Percentiles rank a stretch among this genome's conserved stretches.
Evolutionary conservation across 78 protist genomes (phyloP).

Genomic region (Chrysochromulina parva): DNA sequence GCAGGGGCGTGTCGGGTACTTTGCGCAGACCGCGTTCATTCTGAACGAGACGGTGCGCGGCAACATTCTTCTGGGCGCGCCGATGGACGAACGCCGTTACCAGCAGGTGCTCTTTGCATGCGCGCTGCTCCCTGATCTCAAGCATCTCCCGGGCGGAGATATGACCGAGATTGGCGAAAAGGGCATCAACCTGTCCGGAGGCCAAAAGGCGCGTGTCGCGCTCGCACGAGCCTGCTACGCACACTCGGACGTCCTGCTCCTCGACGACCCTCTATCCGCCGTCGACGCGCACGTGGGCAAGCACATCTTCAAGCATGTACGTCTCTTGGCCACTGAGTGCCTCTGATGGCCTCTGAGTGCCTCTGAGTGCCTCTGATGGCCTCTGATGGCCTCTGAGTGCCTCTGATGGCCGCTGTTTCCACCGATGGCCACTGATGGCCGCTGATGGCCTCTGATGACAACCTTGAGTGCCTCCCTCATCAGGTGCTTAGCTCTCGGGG

Average conservation of each 20-base stretch:
- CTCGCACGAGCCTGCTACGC: slow-evolving; percentile 94
- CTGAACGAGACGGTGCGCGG: neutral
- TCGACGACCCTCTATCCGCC: slow-evolving; percentile 85
- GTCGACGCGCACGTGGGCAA: slow-evolving; percentile 83
- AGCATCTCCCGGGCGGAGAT: slow-evolving; percentile 62
- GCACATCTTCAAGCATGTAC: neutral
- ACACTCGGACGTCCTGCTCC: slow-evolving; percentile 50
- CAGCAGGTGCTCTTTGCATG: slow-evolving; percentile 21
- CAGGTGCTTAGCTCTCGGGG: too few species aligned
- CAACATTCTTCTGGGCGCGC: slow-evolving; percentile 17
- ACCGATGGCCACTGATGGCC: too few species aligned
- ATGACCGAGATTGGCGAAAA: slow-evolving; percentile 66
- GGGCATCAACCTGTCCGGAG: slow-evolving; percentile 78
- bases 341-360: too few species aligned
- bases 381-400: too few species aligned
- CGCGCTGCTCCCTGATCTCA: slow-evolving; percentile 55
- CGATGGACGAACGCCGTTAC: slow-evolving; percentile 26
- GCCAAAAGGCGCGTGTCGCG: slow-evolving; percentile 71
- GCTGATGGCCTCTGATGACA: too few species aligned
- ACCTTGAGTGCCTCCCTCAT: too few species aligned
- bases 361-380: too few species aligned
- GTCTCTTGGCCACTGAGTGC: too few species aligned
- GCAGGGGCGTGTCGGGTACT: slow-evolving; percentile 70
- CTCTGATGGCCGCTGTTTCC: too few species aligned
- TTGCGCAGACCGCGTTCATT: slow-evolving; percentile 82